Conservation (phyloP, 495 filamentous ascomycete genomes). For the Penicillium bialowiezense region DNA sequence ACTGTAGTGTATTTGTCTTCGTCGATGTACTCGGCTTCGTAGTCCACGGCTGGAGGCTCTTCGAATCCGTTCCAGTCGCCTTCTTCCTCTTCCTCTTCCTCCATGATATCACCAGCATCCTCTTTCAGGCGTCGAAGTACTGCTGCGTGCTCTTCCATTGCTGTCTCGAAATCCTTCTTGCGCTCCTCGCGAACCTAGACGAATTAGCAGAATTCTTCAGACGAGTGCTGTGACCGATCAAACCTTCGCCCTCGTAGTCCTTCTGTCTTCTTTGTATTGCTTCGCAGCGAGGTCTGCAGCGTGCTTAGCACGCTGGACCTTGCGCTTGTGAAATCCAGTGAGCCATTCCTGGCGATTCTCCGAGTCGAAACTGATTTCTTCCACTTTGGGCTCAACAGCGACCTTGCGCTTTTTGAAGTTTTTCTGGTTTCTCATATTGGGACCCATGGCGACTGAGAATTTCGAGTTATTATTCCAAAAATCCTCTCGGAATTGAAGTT, state of each 20-base stretch:
- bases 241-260: constrained; percentile 70
- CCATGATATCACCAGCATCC: constrained; percentile 46
- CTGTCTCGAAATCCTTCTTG: constrained; percentile 71
- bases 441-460: constrained; percentile 29
- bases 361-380: constrained; percentile 82
- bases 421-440: constrained; percentile 58
- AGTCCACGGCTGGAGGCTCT: constrained; percentile 61
- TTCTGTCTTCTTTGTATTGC: constrained; percentile 69
- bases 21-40: constrained; percentile 93
- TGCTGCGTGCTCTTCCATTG: constrained; percentile 68
- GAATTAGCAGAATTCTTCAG: constrained; percentile 9
- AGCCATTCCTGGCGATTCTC: constrained; percentile 77
- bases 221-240: constrained; percentile 1
- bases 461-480: neutral
- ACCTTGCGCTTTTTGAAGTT: constrained; percentile 64
- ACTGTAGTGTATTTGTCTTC: constrained; percentile 94
- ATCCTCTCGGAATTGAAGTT: neutral
- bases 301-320: constrained; percentile 74
- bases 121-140: constrained; percentile 54
- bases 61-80: constrained; percentile 64
- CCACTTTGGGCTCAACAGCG: constrained; percentile 47
- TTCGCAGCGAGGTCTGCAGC: constrained; percentile 75
- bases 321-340: constrained; percentile 95
- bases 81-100: constrained; percentile 37
- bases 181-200: constrained; percentile 75